Base-by-base conservation (phyloP, 2,329 filamentous ascomycete species). In the Xylariaceae sp. region DNA sequence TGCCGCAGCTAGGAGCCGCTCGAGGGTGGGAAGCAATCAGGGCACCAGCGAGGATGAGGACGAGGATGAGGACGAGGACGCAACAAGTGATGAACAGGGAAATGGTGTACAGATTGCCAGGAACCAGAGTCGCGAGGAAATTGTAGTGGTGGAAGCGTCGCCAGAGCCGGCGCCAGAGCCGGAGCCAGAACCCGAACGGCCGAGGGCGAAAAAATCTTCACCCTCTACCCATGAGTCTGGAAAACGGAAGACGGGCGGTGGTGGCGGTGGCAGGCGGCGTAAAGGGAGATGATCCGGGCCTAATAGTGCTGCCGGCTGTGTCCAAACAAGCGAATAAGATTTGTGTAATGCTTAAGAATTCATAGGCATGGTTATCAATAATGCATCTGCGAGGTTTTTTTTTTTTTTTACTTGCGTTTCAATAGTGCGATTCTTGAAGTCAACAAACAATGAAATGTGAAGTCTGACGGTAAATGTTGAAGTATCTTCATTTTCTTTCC, bases 131-230 rank as follows among this genome's bases (percentile, higher is more conserved):
- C 69, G 68, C n/a, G 73, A 74, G 47, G 71, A 74, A 40, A 73
- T 77, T 16, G 68, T 77, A 7, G 75, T 77, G 6, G 74, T 77
- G 55, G 72, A 72, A 44, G 64, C 68, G 16, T 65, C 50, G 43
- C 62, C 61, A n/a, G n/a, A n/a, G n/a, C n/a, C n/a, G n/a, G n/a
- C n/a, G n/a, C n/a, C n/a, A n/a, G n/a, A n/a, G 29, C 65, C 62
- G 47, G 69, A 71, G 48, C 66, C 67, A 21, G 68, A 71, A 44
- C 65, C 57, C 45, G 61, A 63, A 29, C 63, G 66, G 20, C 63
- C 67, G 52, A 73, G 64, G 60, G 70, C 64, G 60, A 80, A 78
- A 71, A 77, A 75, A 61, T 68, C 73, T 57, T 71, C 74, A 20
- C 44, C 47, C 58, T 45, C 29, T 42, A 37, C 32, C 5, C 54